Evolutionary conservation across 257 asterid genomes (phyloP).

Genomic region (Haberlea rhodopensis): DNA sequence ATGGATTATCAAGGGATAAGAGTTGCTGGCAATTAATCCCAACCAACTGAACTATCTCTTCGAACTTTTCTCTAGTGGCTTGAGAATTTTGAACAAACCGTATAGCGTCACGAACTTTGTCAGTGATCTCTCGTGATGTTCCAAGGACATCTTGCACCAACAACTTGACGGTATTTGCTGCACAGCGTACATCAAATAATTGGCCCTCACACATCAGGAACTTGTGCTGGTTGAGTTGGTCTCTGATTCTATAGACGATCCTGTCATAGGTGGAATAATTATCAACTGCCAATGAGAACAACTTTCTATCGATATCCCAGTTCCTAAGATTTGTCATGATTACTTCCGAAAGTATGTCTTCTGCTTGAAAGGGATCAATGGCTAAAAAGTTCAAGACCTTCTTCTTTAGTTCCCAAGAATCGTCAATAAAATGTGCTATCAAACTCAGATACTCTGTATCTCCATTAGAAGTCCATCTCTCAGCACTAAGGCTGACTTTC

Average conservation of each 20-base stretch:
- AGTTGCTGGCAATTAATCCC: slow-evolving; percentile 53
- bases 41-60: slow-evolving; percentile 57
- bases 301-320: slow-evolving; percentile 82
- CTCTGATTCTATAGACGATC: slow-evolving; percentile 60
- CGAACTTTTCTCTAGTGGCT: slow-evolving; percentile 67
- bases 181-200: slow-evolving; percentile 80
- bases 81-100: slow-evolving; percentile 64
- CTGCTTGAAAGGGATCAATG: slow-evolving; percentile 68
- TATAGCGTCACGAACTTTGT: slow-evolving; percentile 68
- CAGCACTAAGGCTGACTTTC: slow-evolving; percentile 76
- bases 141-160: slow-evolving; percentile 75
- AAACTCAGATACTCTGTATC: slow-evolving; percentile 66
- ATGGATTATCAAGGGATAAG: slow-evolving; percentile 54
- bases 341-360: slow-evolving; percentile 60
- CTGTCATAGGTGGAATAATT: slow-evolving; percentile 52
- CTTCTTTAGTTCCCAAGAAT: slow-evolving; percentile 75
- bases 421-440: slow-evolving; percentile 77
- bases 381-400: slow-evolving; percentile 59
- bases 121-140: slow-evolving; percentile 56
- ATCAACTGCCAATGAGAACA: slow-evolving; percentile 81
- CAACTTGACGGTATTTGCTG: slow-evolving; percentile 74
- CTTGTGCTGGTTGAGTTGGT: slow-evolving; percentile 70
- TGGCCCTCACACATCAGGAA: slow-evolving; percentile 88
- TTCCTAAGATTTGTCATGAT: slow-evolving; percentile 61
- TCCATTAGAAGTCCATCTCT: slow-evolving; percentile 60